Percentiles rank a stretch among this genome's conserved stretches.
Conservation (phyloP, 225 moss, liverwort and hornwort genomes). For the Marchantia polymorpha region DNA sequence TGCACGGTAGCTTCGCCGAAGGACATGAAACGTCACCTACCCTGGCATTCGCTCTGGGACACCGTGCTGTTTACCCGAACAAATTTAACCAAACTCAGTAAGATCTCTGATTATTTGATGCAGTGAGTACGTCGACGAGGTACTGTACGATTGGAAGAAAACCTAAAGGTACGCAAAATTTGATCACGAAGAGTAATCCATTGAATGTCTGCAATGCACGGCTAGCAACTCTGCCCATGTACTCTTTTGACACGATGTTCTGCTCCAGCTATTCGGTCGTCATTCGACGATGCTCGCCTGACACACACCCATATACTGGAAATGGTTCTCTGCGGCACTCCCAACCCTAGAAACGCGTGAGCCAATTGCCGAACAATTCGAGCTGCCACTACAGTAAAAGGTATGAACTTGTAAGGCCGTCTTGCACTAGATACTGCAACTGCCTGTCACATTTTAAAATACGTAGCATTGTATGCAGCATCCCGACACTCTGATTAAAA, state of each 20-base stretch:
- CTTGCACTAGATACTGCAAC: not conserved
- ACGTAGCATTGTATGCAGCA: not conserved
- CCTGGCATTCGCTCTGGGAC: not conserved
- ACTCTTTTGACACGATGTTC: not conserved
- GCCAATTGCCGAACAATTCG: not conserved
- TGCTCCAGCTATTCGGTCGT: slow-evolving; percentile 8
- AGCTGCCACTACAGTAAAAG: slow-evolving; percentile 1
- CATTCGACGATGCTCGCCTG: not conserved
- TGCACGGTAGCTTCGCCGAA: slow-evolving; percentile 4
- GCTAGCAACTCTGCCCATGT: not conserved
- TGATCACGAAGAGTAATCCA: not conserved
- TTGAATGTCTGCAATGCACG: not conserved
- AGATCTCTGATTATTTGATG: not conserved
- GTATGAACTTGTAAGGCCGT: not conserved
- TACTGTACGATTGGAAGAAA: not conserved
- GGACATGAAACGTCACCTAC: not conserved
- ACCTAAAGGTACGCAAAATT: not conserved
- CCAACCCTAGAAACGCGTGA: slow-evolving; percentile 7
- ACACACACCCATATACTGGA: not conserved
- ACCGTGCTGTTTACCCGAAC: not conserved
- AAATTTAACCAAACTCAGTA: not conserved
- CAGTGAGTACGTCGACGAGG: not conserved
- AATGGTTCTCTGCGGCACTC: not conserved
- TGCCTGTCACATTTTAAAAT: not conserved
- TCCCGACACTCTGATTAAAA: not conserved